phyloP scores from a whole-genome alignment of 306 rosid genomes.

The Alnus glutinosa region DNA sequence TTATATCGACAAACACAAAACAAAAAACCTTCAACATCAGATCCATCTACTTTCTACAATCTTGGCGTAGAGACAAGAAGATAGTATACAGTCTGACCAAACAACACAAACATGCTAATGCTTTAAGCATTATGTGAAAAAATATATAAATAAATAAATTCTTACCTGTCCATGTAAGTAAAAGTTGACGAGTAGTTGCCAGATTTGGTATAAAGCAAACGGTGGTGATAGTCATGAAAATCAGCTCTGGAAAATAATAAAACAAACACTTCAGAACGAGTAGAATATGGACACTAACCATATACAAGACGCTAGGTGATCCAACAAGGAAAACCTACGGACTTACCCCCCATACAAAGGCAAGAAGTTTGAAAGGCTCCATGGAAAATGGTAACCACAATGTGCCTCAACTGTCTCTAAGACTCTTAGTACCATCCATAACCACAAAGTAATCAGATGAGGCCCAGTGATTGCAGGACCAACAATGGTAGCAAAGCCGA shows the following conservation, averaged over 20 bases:
- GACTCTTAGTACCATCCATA: slow-evolving; percentile 93
- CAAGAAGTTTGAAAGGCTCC: slow-evolving; percentile 88
- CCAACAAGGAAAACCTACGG: slow-evolving; percentile 14
- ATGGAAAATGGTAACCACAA: slow-evolving; percentile 93
- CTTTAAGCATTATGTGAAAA: slow-evolving; percentile 16
- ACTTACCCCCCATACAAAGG: slow-evolving; percentile 96
- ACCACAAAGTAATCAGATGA: slow-evolving; percentile 87
- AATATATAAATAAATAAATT: not conserved
- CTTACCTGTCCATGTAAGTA: slow-evolving; percentile 88
- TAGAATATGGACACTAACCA: slow-evolving; percentile 9
- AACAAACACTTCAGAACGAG: slow-evolving; percentile 28
- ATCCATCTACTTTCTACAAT: not conserved
- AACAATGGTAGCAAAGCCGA: slow-evolving; percentile 88
- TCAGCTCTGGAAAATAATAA: slow-evolving; percentile 62
- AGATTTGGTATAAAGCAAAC: slow-evolving; percentile 91
- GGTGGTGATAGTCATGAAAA: slow-evolving; percentile 98
- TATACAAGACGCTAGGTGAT: slow-evolving; percentile 9
- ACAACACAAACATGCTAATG: slow-evolving; percentile 6
- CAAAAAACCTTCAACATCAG: not conserved
- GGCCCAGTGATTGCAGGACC: slow-evolving; percentile 99
- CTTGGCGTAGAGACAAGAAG: not conserved
- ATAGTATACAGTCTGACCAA: slow-evolving; percentile 1
- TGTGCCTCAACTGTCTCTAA: slow-evolving; percentile 97
- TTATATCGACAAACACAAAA: not conserved
- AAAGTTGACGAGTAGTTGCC: slow-evolving; percentile 97